Evolutionary conservation across 2,329 filamentous ascomycete genomes (phyloP), one percentile per base, ranked within the genome.

Genomic region (Seiridium cupressi): DNA sequence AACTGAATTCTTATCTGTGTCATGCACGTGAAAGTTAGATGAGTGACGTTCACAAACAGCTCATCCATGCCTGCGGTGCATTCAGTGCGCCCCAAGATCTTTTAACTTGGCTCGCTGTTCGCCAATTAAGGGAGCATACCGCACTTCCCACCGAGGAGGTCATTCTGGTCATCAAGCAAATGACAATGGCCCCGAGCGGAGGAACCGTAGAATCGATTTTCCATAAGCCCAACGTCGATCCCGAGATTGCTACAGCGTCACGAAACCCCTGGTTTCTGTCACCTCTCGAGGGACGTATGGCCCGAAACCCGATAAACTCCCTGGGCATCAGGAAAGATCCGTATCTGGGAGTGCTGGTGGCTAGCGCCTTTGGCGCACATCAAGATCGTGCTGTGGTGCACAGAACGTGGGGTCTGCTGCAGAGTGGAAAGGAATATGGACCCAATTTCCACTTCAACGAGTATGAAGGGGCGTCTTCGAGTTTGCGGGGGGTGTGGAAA

Each of bases 401-500:
- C 34, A 61, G 62, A 31, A 65, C 66, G 1, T 67, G 66, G 65
- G 64, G 64, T 7, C 56, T 68, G n/a, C 60, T 65, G 31, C 57
- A 36, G 32, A 61, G 62, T 6, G 54, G 51, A 13, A 48, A 60
- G 7, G 55, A 40, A 4, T 68, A 66, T 49, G 64, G 65, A 1
- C 54, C 62, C 38, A 61, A 55, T 13, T 67, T 68, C 54, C 56
- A 57, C 34, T 68, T 62, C 42, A 65, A 61, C 55, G 66, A 67
- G 54, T 67, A 65, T 34, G 56, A 60, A 8, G 60, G 57, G 35
- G 63, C 49, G 8, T 56, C 61, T 3, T 68, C 65, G 10, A 56
- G 49, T 3, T 31, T 55, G 0, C 53, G 32, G 8, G 65, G 62
- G 3, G 4, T 65, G 9, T 31, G 58, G 26, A 57, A 58, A 35